Evolutionary conservation across 1,139 yeast species (phyloP), one percentile per base, ranked within the genome.

Genomic region (Suhomyces yuchorum): DNA sequence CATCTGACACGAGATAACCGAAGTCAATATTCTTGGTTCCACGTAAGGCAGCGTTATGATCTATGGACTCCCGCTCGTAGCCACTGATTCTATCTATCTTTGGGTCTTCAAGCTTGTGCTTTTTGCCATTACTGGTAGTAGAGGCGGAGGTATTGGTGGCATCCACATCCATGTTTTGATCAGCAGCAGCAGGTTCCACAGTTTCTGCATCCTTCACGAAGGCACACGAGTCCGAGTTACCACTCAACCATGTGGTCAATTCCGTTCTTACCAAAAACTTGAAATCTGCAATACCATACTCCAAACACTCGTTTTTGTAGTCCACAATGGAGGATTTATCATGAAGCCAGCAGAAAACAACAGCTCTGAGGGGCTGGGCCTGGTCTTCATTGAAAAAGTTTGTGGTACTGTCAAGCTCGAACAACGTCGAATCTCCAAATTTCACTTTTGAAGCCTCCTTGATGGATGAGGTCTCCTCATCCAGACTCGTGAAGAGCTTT

Each of bases 261-360:
- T 92, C 97, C 3, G 92, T 85, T 67, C 96, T 85, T 56, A 90
- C 96, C 65, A 89, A 71, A 62, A 93, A 92, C 52, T 90, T 84
- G 65, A 95, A 81, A 56, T 89, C 89, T 3, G 82, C 75, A 36
- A 92, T 77, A 3, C 81, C 79, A 44, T 78, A 71, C 46, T 79
- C 80, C 54, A 83, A 84, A 57, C 97, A 88, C 44, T 80, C 84
- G 20, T 84, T 79, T 54, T 90, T 80, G 62, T 93, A 92, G 50
- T 91, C 96, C 11, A 96, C 85, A 44, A 91, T 87, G 37, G 86
- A 81, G 33, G 87, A 75, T 50, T 88, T 91, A 51, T 81, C 84
- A 55, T 83, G 82, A 28, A 85, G 55, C 95, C 96, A 93, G 56
- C 96, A 87, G 62, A 90, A 90, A 34, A 84, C 78, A 3, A 89